phyloP scores from a whole-genome alignment of 2,329 filamentous ascomycete species.

The Chaetothyriales sp. region DNA sequence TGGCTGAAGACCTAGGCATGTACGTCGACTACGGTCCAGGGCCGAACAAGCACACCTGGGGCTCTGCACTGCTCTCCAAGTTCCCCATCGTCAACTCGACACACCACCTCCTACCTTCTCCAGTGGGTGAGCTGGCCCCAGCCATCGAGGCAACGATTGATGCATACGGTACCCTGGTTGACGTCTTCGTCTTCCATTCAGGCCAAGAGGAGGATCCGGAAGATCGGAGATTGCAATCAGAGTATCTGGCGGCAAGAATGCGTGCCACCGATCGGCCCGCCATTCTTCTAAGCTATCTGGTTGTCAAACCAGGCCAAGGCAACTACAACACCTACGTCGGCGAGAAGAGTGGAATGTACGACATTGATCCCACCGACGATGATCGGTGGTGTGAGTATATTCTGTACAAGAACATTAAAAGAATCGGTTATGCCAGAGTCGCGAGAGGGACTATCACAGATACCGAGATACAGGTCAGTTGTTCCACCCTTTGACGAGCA shows the following conservation, averaged over 20 bases:
- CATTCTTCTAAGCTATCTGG: constrained; percentile 79
- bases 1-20: constrained; percentile 95
- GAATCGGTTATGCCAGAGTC: constrained; percentile 78
- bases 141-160: constrained; percentile 95
- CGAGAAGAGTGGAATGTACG: constrained; percentile 74
- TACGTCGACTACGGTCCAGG: constrained; percentile 95
- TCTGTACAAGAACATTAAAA: constrained; percentile 73
- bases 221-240: constrained; percentile 69
- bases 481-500: background rate
- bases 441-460: constrained; percentile 86
- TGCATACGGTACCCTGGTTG: constrained; percentile 75
- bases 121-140: constrained; percentile 85
- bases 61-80: constrained; percentile 78
- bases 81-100: constrained; percentile 96
- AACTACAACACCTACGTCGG: constrained; percentile 97
- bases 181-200: constrained; percentile 97
- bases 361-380: constrained; percentile 86
- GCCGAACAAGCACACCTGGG: constrained; percentile 98
- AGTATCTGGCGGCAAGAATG: constrained; percentile 82
- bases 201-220: constrained; percentile 94
- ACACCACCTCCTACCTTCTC: constrained; percentile 84
- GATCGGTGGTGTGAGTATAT: constrained; percentile 99
- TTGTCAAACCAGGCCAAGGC: constrained; percentile 75
- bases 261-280: constrained; percentile 62
- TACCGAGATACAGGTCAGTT: constrained; percentile 72